Evolutionary conservation across 148 eudicot genomes (phyloP), one percentile per base, ranked within the genome.

Genomic region (Mesembryanthemum crystallinum): DNA sequence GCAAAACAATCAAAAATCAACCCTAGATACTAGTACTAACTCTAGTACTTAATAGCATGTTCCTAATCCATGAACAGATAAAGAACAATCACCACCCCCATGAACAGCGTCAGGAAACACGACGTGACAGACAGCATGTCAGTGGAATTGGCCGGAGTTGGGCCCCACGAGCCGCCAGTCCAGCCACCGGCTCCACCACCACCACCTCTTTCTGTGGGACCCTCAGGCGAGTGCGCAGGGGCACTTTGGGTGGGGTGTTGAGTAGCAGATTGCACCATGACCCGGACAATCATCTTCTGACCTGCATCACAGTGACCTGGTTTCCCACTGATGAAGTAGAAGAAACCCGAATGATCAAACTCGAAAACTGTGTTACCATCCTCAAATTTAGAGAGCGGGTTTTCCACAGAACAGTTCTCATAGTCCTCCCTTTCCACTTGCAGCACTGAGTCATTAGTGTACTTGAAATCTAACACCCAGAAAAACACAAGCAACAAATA

Each of bases 281-380:
- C 96, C 15, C 85, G 78, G 47, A 90, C 68, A 24, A 89, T 85
- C 85, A 93, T 55, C 81, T 79, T 88, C 75, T 93, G 96, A 27
- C 96, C 93, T 2, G 81, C 73, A 39, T 75, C 71, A 76, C 96
- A 90, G 84, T 88, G 89, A 1, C 73, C 86, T 27, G 85, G 80
- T 59, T 78, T 76, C 49, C 95, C 98, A 60, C 93, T 91, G 52
- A 90, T 87, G 86, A 93, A 93, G 74, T 83, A 89, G 79, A 84
- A 87, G 80, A 82, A 89, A 15, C 93, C 98, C 3, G 80, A 77
- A 25, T 75, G 88, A 69, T 87, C 79, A 2, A 93, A 84, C 82
- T 78, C 35, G 42, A 86, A 86, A 24, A 82, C 81, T 0, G 96
- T 88, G 75, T 78, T 73, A n/a, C 92, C 98, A 47, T 86, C 86